phyloP scores from a whole-genome alignment of 305 asterid species.

The Andrographis paniculata region DNA sequence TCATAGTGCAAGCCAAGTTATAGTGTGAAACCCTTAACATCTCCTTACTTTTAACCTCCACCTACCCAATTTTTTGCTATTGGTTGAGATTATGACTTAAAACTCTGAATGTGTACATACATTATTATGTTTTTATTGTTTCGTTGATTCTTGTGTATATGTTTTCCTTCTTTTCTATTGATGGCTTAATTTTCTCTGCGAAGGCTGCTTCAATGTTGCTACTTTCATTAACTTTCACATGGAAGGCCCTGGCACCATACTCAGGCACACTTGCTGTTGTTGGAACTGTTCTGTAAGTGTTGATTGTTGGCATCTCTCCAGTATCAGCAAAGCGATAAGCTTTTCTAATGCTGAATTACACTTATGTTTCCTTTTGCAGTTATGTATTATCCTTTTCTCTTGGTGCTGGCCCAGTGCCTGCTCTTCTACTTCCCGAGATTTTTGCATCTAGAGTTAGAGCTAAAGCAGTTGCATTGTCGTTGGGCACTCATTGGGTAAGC shows the following conservation, averaged over 20 bases:
- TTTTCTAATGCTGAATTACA: neutral
- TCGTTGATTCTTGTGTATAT: neutral
- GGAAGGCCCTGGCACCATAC: constrained; percentile 78
- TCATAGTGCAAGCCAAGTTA: neutral
- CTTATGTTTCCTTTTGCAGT: constrained; percentile 29
- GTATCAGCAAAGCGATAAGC: constrained; percentile 2
- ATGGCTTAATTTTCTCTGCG: constrained; percentile 10
- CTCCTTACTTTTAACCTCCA: neutral
- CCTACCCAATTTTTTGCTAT: neutral
- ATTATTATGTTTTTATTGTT: constrained; percentile 10
- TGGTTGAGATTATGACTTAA: neutral
- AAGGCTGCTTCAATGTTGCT: constrained; percentile 93
- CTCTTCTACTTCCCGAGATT: constrained; percentile 94
- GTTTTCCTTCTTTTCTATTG: constrained; percentile 2
- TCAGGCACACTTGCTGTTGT: constrained; percentile 82
- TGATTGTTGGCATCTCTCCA: constrained; percentile 14
- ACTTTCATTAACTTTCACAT: constrained; percentile 66
- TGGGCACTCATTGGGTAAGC: constrained; percentile 27
- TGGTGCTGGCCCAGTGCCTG: constrained; percentile 99
- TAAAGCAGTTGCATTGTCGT: constrained; percentile 83
- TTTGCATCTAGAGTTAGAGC: constrained; percentile 93
- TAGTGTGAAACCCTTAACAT: neutral
- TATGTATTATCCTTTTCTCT: constrained; percentile 87
- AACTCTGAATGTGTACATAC: neutral
- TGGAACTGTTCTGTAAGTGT: constrained; percentile 94